These are phyloP conservation scores for Raddia distichophylla DNA, from an alignment of 176 grass and related monocot genomes.

Conservation along the genomic window DNA sequence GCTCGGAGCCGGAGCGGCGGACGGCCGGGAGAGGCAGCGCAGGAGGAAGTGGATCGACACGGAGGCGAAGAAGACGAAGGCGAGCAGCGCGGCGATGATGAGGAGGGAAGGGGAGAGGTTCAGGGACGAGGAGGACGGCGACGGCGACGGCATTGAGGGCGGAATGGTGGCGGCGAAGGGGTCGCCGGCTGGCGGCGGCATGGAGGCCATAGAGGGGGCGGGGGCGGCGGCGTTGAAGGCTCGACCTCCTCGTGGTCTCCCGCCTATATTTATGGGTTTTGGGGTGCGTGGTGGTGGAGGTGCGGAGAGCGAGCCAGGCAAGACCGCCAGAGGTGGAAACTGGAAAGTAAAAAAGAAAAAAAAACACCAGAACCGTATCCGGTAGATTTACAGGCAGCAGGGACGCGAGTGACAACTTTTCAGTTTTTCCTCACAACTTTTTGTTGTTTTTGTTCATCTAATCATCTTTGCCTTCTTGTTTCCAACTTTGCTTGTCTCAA, in stretches of 20 bases:
- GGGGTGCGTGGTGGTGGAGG: slow-evolving; percentile 38
- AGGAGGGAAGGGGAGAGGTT: slow-evolving; percentile 69
- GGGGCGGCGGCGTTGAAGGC: slow-evolving; percentile 34
- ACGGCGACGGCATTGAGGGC: slow-evolving; percentile 36
- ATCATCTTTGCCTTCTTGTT: not conserved
- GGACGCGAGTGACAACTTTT: not conserved
- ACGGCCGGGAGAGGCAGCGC: slow-evolving; percentile 56
- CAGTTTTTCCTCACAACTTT: not conserved
- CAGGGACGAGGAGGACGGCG: slow-evolving; percentile 43
- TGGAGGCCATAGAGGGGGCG: slow-evolving; percentile 37
- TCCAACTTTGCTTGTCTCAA: slow-evolving; percentile 4
- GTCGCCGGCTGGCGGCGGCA: slow-evolving; percentile 45
- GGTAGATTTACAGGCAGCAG: not conserved
- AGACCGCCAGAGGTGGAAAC: not conserved
- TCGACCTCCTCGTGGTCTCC: slow-evolving; percentile 19
- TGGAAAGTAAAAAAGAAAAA: not conserved
- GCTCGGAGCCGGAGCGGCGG: slow-evolving; percentile 25
- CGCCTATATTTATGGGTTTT: slow-evolving; percentile 67
- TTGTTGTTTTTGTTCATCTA: not conserved
- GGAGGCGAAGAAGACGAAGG: slow-evolving; percentile 70
- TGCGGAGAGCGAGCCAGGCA: not conserved
- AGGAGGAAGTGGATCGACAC: slow-evolving; percentile 84
- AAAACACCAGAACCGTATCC: not conserved
- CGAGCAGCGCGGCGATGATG: slow-evolving; percentile 70
- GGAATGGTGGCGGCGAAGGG: slow-evolving; percentile 55